Evolutionary conservation across 768 basidiomycete genomes (phyloP), one percentile per base, ranked within the genome.

Genomic region (Rhodocollybia butyracea): DNA sequence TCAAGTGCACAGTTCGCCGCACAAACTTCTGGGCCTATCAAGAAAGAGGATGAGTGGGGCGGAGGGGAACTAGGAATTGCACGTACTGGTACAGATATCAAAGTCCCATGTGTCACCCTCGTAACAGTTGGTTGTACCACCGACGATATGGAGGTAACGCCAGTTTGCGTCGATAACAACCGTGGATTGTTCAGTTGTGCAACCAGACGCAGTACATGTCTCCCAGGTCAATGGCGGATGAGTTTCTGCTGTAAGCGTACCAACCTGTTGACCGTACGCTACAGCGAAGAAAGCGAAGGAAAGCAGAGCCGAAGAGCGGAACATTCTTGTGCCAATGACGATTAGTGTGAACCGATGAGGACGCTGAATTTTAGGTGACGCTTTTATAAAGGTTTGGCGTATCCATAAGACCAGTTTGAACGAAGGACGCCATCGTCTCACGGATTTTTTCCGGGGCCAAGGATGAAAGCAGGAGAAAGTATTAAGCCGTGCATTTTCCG

Each of bases 131-230:
- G 76, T 79, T 70, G 79, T 79, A 66, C 80, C 73, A 13, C 51
- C 51, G 3, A 53, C 68, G 60, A 62, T 65, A 63, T 78, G 76
- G 7, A 74, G 61, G 77, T 77, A 80, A 47, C 79, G 74, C 76
- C 76, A 81, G 70, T 80, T 79, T 55, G 76, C 59, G 63, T 80
- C 79, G 67, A 81, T 68, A 7, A 73, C 73, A 61, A 79, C 66
- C 34, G 57, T 55, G n/a, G 56, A 54, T 51, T 65, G 62, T 19
- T 65, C 66, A 22, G 64, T 67, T 68, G 74, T 74, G 30, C 65
- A 63, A 39, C 74, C 70, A 17, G 58, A 51, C n/a, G 63, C 58
- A 22, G 73, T 70, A 64, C 77, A 79, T 46, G 66, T 61, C 58
- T 74, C 68, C 59, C 65, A 68, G 46, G 68, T 61, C 34, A 79